Conservation (phyloP, 495 filamentous ascomycete species). For the Aspergillus baeticus region DNA sequence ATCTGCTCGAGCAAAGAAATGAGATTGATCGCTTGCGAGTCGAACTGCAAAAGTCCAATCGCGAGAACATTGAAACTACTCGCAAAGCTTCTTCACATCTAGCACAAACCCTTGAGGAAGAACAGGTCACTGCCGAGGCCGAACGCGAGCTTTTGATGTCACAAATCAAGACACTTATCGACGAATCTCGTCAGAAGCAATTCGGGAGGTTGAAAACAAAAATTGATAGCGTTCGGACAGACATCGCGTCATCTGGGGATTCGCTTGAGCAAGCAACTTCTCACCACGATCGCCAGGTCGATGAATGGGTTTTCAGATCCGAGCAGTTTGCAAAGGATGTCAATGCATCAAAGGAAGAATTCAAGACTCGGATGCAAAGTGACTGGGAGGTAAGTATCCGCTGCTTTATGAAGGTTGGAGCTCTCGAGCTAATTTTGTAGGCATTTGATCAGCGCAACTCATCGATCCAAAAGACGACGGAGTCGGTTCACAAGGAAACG, state of each 20-base stretch:
- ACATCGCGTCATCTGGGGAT: conserved; percentile 59
- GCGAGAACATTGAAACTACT: conserved; percentile 63
- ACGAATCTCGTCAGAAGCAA: conserved; percentile 69
- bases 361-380: conserved; percentile 79
- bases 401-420: neutral
- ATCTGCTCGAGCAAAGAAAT: conserved; percentile 71
- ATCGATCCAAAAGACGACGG: conserved; percentile 76
- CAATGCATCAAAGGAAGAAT: conserved; percentile 64
- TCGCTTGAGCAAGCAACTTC: conserved; percentile 61
- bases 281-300: conserved; percentile 69
- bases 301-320: conserved; percentile 71
- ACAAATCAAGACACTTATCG: conserved; percentile 75
- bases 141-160: conserved; percentile 72
- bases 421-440: conserved; percentile 44
- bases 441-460: conserved; percentile 73
- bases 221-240: conserved; percentile 58
- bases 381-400: conserved; percentile 73
- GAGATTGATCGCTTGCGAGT: conserved; percentile 71
- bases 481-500: conserved; percentile 88
- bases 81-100: conserved; percentile 63
- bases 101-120: conserved; percentile 71
- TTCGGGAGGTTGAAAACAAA: conserved; percentile 66
- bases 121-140: conserved; percentile 66
- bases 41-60: conserved; percentile 67
- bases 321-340: conserved; percentile 68